phyloP scores from a whole-genome alignment of 1,139 yeast species.

The Yamadazyma epiphylla region DNA sequence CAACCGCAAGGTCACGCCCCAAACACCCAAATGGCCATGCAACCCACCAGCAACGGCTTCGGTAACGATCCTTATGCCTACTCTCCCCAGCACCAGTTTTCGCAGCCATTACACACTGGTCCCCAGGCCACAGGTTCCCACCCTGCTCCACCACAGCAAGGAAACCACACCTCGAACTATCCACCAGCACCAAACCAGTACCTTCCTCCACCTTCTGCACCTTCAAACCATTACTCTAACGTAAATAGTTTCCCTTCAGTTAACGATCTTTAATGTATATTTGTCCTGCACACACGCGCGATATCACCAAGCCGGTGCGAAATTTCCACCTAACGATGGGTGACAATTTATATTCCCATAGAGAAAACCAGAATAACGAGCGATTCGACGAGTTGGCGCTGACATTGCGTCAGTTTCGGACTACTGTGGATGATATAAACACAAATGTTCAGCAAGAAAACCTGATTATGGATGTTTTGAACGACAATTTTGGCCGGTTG shows the following conservation, averaged over 20 bases:
- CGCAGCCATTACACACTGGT: neutral
- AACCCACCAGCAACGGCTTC: slow-evolving; percentile 15
- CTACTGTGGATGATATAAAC: slow-evolving; percentile 43
- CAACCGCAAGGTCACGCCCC: neutral
- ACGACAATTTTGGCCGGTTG: slow-evolving; percentile 58
- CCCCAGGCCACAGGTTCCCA: neutral
- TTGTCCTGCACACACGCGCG: neutral
- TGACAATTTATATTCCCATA: slow-evolving; percentile 36
- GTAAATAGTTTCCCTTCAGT: slow-evolving; percentile 29
- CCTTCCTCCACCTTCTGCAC: slow-evolving; percentile 2
- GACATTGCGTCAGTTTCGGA: slow-evolving; percentile 43
- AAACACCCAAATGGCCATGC: slow-evolving; percentile 5
- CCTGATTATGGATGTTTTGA: slow-evolving; percentile 52
- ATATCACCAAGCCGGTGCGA: slow-evolving; percentile 1
- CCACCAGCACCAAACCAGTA: slow-evolving; percentile 5
- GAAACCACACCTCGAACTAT: slow-evolving; percentile 3
- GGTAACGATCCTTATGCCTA: slow-evolving; percentile 8
- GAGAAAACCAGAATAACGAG: slow-evolving; percentile 45
- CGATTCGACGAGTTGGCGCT: slow-evolving; percentile 43
- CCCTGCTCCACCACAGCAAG: neutral
- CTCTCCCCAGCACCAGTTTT: slow-evolving; percentile 1
- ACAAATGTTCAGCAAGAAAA: slow-evolving; percentile 40
- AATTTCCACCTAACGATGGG: slow-evolving; percentile 19
- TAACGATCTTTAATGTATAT: slow-evolving; percentile 16
- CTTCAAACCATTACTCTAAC: slow-evolving; percentile 31